A percentile compares a stretch with the other conserved stretches of the same genome.
Conservation (phyloP, 2,329 filamentous ascomycete genomes). For the Pseudodiploospora longispora region DNA sequence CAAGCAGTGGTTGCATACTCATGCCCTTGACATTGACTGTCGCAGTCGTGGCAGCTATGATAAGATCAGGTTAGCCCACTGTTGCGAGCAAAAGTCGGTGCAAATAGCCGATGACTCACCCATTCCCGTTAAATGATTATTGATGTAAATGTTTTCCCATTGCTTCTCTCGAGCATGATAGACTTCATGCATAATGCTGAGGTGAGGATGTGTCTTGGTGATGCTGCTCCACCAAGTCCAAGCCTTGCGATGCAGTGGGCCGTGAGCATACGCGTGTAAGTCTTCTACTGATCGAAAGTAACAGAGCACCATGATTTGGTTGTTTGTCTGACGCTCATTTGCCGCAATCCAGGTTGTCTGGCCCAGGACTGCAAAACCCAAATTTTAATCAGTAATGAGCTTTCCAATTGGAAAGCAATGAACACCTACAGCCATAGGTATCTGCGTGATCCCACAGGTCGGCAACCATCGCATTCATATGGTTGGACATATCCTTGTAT, state of each 20-base stretch:
- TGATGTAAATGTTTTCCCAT: constrained; percentile 39
- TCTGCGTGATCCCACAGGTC: not conserved
- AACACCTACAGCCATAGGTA: constrained; percentile 2
- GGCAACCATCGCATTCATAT: not conserved
- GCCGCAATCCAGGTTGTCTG: not conserved
- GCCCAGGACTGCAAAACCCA: constrained; percentile 1
- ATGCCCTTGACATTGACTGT: too few species aligned
- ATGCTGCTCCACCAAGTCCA: constrained; percentile 38
- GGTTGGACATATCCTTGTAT: not conserved
- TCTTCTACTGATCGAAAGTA: constrained; percentile 39
- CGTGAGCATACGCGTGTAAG: constrained; percentile 38
- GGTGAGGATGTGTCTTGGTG: constrained; percentile 22
- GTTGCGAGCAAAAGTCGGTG: too few species aligned
- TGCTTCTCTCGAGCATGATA: constrained; percentile 30
- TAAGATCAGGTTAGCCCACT: too few species aligned
- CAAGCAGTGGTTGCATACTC: too few species aligned
- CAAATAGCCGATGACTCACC: constrained; percentile 1
- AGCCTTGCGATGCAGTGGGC: constrained; percentile 30
- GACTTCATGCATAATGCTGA: constrained; percentile 42
- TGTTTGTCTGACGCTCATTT: constrained; percentile 14
- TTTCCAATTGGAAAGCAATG: not conserved
- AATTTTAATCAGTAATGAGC: not conserved
- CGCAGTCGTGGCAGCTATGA: too few species aligned
- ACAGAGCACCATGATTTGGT: constrained; percentile 29
- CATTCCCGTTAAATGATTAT: constrained; percentile 12